Base-by-base conservation (phyloP, 352 stramenopile genomes). In the Globisporangium parvum region DNA sequence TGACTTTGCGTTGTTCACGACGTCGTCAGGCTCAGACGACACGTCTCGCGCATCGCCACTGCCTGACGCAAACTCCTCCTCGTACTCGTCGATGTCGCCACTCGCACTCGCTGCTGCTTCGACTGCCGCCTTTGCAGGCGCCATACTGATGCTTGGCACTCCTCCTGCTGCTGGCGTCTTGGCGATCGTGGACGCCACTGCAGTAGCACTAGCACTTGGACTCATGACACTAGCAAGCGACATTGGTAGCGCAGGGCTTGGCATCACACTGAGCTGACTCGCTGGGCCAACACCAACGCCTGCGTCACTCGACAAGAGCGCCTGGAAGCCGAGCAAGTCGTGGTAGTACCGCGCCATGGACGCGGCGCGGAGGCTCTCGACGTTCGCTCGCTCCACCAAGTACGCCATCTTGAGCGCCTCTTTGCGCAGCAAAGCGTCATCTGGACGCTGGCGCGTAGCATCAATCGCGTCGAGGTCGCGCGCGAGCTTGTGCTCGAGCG, bases 301-400 rank as follows among this genome's bases (percentile, higher is more conserved):
- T 26, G 6, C 20, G 24, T 21, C 14, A 55, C 35, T 37, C 2
- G 55, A 24, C 23, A 66, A 31, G 14, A 87, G 55, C 1, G 73
- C 75, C 18, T 76, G 75, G 35, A 87, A 82, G 0, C 67, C 59
- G 11, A 85, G 62, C 18, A 90, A 31, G 41, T 90, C 79, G 47
- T 87, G 73, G 39, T 85, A 90, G 52, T 84, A 90, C 14, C 72
- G 69, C 14, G 75, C 71, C 26, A 72, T 81, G 21, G 67, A 76
- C 0, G 80, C 67, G 2, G 77, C 73, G 39, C 71, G 75, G 11
- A 83, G 48, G 33, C 73, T 85, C 45, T 88, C 75, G 26, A 88
- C 52, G 40, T 74, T 73, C 2, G 73, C 75, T 48, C 75, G 75
- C 44, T 87, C 75, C 0, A 71, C 71, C 26, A 80, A 47, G 49